phyloP scores from a whole-genome alignment of 768 basidiomycete genomes.

The Agrocybe chaxingu region DNA sequence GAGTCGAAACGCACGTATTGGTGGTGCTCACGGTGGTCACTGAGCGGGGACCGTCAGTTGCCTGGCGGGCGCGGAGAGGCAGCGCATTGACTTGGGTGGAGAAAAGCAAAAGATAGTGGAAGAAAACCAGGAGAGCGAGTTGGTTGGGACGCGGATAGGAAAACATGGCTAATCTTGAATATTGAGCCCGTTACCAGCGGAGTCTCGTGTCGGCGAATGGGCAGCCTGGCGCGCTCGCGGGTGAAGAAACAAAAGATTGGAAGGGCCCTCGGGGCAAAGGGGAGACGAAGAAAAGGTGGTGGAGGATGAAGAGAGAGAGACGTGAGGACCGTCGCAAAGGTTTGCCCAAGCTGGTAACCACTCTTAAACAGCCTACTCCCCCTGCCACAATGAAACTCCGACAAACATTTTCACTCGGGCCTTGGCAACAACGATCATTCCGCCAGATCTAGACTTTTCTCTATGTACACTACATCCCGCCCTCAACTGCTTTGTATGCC shows the following conservation, averaged over 20 bases:
- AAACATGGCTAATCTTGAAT: slow-evolving; percentile 36
- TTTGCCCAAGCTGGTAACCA: background rate
- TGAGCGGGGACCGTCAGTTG: slow-evolving; percentile 27
- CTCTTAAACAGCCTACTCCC: too few relatives aligned
- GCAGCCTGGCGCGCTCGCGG: slow-evolving; percentile 25
- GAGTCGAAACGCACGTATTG: slow-evolving; percentile 40
- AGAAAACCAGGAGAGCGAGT: slow-evolving; percentile 33
- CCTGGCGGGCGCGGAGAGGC: slow-evolving; percentile 33
- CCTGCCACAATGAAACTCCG: too few relatives aligned
- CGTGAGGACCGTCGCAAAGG: slow-evolving; percentile 7
- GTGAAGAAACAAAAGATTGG: slow-evolving; percentile 36
- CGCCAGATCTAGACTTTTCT: background rate
- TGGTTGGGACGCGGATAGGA: slow-evolving; percentile 25
- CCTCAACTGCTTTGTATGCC: slow-evolving; percentile 82
- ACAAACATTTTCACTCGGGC: background rate
- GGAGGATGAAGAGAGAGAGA: slow-evolving; percentile 11
- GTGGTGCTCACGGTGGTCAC: slow-evolving; percentile 42
- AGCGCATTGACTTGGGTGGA: slow-evolving; percentile 30
- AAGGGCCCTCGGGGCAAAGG: slow-evolving; percentile 43
- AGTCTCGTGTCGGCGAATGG: slow-evolving; percentile 34
- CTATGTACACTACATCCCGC: slow-evolving; percentile 47
- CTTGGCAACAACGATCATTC: background rate
- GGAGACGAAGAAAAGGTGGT: slow-evolving; percentile 23
- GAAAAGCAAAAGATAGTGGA: slow-evolving; percentile 35
- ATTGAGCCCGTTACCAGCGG: slow-evolving; percentile 51